Base-by-base conservation (phyloP, 768 basidiomycete species). In the Tylopilus rubrobrunneus region DNA sequence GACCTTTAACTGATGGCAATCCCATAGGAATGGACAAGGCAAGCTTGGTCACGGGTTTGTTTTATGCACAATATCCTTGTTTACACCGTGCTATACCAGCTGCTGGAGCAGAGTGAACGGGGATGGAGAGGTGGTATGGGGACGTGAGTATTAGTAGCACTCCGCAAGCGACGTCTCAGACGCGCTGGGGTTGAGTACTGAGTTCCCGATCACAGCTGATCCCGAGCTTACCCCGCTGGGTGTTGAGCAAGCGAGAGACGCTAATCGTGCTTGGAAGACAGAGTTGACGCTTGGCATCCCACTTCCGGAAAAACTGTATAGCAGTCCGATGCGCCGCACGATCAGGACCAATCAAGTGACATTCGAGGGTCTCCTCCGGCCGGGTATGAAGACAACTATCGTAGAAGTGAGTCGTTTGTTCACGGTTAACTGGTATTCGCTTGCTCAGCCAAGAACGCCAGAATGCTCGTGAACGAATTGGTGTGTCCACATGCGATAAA, bases 401-500 rank as follows among this genome's bases (percentile, higher is more conserved):
- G 57, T 85, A 12, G 88, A 89, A 77, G 87, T 84, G 44, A 34
- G 57, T 39, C 12, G 12, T 7, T 33, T 12, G 0, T n/a, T 11
- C 21, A 12, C 31, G 15, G 12, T 19, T 17, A 43, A 40, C 4
- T 4, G 31, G 29, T 1, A 9, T 15, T 51, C 33, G 23, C 39
- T 7, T 4, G 23, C 48, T 61, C 28, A 48, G 29, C 10, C 29
- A 7, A 31, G 5, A 1, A 31, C 7, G 8, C 1, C 23, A 90
- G 89, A 77, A 85, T 55, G 78, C 81, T 45, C 80, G 87, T 29
- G 89, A 91, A 66, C 76, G 76, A 55, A 79, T 81, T 53, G 82
- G 87, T 0, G 76, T 80, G 1, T 86, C 89, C 54, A 88, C 87
- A 0, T 89, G 86, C 61, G 88, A 91, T 66, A 77, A 79, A 57